These are phyloP conservation scores for Quercus wislizeni DNA, from an alignment of 306 rosid genomes.

Conservation along the genomic window DNA sequence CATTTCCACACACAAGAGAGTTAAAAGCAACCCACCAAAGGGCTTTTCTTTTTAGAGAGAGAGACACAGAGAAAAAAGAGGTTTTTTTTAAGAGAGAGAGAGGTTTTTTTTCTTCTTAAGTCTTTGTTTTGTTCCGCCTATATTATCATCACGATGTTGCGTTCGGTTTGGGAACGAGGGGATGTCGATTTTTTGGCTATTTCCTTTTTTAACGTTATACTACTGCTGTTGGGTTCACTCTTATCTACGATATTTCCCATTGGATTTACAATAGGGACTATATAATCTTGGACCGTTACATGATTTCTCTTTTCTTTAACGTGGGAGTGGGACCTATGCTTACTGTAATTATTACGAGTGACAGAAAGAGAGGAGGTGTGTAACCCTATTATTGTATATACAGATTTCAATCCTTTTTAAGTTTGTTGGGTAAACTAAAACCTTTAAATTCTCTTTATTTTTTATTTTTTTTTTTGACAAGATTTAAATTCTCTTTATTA, in stretches of 20 bases:
- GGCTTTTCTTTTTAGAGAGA: not conserved
- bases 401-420: too few species aligned
- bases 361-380: too few species aligned
- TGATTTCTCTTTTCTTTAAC: too few species aligned
- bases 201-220: constrained; percentile 1
- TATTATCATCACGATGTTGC: constrained; percentile 14
- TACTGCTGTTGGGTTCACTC: not conserved
- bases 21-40: not conserved
- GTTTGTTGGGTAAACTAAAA: too few species aligned
- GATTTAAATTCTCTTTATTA: too few species aligned
- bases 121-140: not conserved
- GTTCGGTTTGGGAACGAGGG: constrained; percentile 38
- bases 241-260: not conserved
- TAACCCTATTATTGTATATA: not conserved
- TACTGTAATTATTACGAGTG: too few species aligned
- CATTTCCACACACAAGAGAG: constrained; percentile 50
- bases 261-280: not conserved
- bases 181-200: constrained; percentile 22
- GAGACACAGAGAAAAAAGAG: constrained; percentile 1
- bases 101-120: not conserved
- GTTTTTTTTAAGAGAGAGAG: not conserved
- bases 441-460: too few species aligned
- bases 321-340: too few species aligned
- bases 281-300: too few species aligned
- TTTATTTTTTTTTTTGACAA: too few species aligned